These are phyloP conservation scores for Aphanomyces euteiches DNA, from an alignment of 352 stramenopile genomes.

Conservation along the genomic window DNA sequence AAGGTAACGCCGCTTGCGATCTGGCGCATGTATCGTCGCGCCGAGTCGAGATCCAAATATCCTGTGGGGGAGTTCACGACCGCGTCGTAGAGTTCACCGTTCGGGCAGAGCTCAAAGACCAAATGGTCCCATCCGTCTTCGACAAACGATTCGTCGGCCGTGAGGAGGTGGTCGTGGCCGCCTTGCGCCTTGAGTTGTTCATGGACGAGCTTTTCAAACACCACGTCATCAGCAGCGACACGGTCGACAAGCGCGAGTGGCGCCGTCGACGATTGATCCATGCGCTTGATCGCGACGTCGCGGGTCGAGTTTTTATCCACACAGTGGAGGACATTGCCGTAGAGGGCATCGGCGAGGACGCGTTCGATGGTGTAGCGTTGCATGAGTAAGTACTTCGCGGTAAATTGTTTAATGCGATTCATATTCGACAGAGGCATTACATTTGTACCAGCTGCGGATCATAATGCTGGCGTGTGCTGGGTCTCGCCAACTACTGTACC, in stretches of 20 bases:
- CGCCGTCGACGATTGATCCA: conserved; percentile 29
- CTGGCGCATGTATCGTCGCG: conserved; percentile 73
- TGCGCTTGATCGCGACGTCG: conserved; percentile 75
- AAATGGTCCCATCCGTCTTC: conserved; percentile 79
- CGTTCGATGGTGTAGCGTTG: conserved; percentile 81
- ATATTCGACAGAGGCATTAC: no score
- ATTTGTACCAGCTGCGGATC: no score
- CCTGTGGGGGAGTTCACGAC: conserved; percentile 45
- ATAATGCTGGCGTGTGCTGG: no score
- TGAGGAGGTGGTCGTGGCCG: conserved; percentile 61
- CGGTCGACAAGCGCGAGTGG: conserved; percentile 34
- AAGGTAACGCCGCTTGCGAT: conserved; percentile 60
- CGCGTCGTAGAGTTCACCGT: conserved; percentile 74
- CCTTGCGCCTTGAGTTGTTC: conserved; percentile 55
- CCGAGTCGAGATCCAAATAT: conserved; percentile 53
- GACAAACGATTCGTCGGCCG: conserved; percentile 69
- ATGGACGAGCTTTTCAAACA: conserved; percentile 69
- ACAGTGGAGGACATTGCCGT: conserved; percentile 79
- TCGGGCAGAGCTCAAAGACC: conserved; percentile 66
- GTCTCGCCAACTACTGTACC: no score
- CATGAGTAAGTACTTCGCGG: conserved; percentile 29
- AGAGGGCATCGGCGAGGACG: conserved; percentile 62
- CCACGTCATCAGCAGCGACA: conserved; percentile 72
- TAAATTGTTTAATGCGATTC: background rate
- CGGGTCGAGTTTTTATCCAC: conserved; percentile 55